Evolutionary conservation across 352 stramenopile genomes (phyloP).

Genomic region (Phytophthora palmivora): DNA sequence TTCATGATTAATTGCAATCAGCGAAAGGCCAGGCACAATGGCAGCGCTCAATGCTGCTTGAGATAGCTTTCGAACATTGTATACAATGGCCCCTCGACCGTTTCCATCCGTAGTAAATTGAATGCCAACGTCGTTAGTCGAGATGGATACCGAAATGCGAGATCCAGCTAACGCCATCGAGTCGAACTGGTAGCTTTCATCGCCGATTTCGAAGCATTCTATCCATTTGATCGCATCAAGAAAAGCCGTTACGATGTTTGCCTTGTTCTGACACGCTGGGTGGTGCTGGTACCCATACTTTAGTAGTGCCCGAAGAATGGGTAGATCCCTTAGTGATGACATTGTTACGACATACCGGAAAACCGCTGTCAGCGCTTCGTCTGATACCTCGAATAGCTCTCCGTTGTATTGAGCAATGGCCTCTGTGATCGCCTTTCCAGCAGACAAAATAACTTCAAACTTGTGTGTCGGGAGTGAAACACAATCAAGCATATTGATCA

Average conservation of each 20-base stretch:
- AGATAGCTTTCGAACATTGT: conserved; percentile 80
- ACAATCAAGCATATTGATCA: conserved; percentile 76
- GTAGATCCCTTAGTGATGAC: conserved; percentile 65
- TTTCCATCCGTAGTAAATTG: conserved; percentile 85
- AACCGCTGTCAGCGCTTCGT: conserved; percentile 65
- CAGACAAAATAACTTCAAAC: conserved; percentile 73
- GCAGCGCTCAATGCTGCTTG: conserved; percentile 78
- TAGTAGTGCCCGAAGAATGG: conserved; percentile 56
- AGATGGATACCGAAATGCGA: conserved; percentile 79
- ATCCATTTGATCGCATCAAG: conserved; percentile 85
- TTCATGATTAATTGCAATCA: conserved; percentile 87
- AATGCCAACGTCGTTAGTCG: conserved; percentile 84
- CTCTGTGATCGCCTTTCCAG: conserved; percentile 55
- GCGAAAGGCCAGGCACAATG: conserved; percentile 72
- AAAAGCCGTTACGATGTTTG: conserved; percentile 63
- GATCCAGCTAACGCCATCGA: conserved; percentile 58
- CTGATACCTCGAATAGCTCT: conserved; percentile 60
- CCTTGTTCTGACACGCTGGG: conserved; percentile 77
- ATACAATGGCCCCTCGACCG: conserved; percentile 76
- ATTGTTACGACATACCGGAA: conserved; percentile 79
- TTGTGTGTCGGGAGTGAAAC: conserved; percentile 86
- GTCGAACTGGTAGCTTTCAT: conserved; percentile 49
- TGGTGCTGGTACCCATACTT: conserved; percentile 72
- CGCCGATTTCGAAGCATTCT: conserved; percentile 56
- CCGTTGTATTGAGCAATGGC: conserved; percentile 65